These are phyloP conservation scores for Penicillium lividum DNA, from an alignment of 495 filamentous ascomycete genomes.

Conservation along the genomic window DNA sequence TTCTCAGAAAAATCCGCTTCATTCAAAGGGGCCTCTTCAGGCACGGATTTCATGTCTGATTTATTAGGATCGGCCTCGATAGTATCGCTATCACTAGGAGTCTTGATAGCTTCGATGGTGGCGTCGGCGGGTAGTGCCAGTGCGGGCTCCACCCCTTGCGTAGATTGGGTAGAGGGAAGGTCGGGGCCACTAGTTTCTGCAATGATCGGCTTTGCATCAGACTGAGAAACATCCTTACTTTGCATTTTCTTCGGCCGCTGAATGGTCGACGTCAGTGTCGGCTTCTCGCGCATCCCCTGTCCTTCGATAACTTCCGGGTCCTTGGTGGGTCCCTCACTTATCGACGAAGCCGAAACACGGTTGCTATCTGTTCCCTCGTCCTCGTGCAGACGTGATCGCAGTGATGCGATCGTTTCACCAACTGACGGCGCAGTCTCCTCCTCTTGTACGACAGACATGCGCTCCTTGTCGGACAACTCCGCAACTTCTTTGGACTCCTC, in stretches of 20 bases:
- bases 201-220: slow-evolving; percentile 32
- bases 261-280: slow-evolving; percentile 29
- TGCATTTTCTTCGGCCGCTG: slow-evolving; percentile 38
- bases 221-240: slow-evolving; percentile 30
- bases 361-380: slow-evolving; percentile 26
- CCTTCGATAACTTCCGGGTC: slow-evolving; percentile 41
- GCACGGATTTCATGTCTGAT: slow-evolving; percentile 17
- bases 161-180: slow-evolving; percentile 21
- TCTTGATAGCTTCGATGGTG: slow-evolving; percentile 28
- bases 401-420: slow-evolving; percentile 24
- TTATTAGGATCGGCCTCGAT: slow-evolving; percentile 25
- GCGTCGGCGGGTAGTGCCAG: slow-evolving; percentile 24
- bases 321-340: slow-evolving; percentile 23
- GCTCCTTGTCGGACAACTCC: slow-evolving; percentile 19
- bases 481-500: slow-evolving; percentile 12
- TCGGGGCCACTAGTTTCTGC: slow-evolving; percentile 26
- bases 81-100: slow-evolving; percentile 21
- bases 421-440: slow-evolving; percentile 21
- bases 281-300: slow-evolving; percentile 38
- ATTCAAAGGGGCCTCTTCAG: slow-evolving; percentile 5
- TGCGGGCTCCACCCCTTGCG: slow-evolving; percentile 37
- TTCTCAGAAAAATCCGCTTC: slow-evolving; percentile 15
- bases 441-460: slow-evolving; percentile 30
- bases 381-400: slow-evolving; percentile 21
- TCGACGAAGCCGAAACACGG: slow-evolving; percentile 24